A percentile compares a stretch with the other conserved stretches of the same genome.
phyloP scores from a whole-genome alignment of 495 filamentous ascomycete genomes.

The Xylaria intraflava region DNA sequence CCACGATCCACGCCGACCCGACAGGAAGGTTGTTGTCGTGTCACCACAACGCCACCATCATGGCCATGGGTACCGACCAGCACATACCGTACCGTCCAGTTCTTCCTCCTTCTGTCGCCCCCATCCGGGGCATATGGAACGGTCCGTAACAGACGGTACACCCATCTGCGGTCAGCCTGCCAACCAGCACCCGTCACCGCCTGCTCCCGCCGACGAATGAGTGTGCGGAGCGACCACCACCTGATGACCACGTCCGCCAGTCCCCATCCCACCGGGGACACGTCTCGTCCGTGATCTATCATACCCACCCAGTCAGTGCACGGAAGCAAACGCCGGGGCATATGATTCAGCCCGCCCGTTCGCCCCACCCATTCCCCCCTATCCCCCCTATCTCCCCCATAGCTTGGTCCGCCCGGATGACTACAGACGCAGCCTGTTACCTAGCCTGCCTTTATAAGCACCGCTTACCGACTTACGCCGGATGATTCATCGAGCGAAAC shows the following conservation, averaged over 20 bases:
- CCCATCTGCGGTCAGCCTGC: constrained; percentile 11
- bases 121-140: background rate
- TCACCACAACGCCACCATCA: constrained; percentile 9
- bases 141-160: background rate
- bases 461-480: no score
- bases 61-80: constrained; percentile 8
- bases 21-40: constrained; percentile 12
- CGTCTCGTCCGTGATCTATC: background rate
- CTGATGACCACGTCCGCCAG: constrained; percentile 2
- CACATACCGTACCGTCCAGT: constrained; percentile 6
- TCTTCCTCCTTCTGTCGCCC: no score
- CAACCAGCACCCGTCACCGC: constrained; percentile 12
- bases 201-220: constrained; percentile 3
- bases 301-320: no score
- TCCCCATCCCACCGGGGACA: background rate
- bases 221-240: constrained; percentile 1
- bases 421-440: no score
- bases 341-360: no score
- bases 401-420: no score
- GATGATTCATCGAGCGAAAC: background rate
- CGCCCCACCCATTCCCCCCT: no score
- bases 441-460: no score
- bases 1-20: constrained; percentile 11
- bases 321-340: no score
- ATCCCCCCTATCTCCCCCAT: no score